Evolutionary conservation across 805 yeast genomes (phyloP).

Genomic region (Saturnispora quitensis): DNA sequence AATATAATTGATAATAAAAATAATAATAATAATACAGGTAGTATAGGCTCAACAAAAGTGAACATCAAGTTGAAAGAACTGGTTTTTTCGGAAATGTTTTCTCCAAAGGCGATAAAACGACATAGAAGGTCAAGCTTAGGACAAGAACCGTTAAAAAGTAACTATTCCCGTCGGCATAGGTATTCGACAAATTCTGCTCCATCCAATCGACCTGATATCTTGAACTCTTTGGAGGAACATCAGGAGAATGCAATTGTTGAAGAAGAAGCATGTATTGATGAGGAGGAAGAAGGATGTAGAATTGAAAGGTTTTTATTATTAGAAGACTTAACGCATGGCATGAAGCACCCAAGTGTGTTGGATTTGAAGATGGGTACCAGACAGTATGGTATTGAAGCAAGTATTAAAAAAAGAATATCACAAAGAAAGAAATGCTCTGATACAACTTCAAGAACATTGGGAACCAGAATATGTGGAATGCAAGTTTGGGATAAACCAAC

Average conservation of each 20-base stretch:
- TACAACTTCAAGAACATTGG: conserved; percentile 75
- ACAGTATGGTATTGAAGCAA: conserved; percentile 95
- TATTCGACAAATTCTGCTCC: conserved; percentile 20
- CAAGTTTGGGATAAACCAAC: conserved; percentile 59
- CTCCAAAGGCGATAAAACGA: conserved; percentile 29
- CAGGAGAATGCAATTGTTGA: conserved; percentile 12
- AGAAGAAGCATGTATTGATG: conserved; percentile 12
- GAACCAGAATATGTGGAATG: conserved; percentile 93
- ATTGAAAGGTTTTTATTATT: conserved; percentile 76
- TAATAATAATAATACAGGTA: not conserved
- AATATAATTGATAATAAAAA: not conserved
- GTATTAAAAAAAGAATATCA: conserved; percentile 56
- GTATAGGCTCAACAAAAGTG: conserved; percentile 53
- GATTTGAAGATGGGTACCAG: conserved; percentile 98
- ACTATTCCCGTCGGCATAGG: conserved; percentile 17
- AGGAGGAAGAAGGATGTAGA: conserved; percentile 16
- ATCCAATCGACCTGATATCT: conserved; percentile 16
- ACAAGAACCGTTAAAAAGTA: conserved; percentile 7
- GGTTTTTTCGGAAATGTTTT: conserved; percentile 66
- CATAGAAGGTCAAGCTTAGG: conserved; percentile 5
- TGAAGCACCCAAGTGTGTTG: conserved; percentile 79
- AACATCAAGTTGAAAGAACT: conserved; percentile 64
- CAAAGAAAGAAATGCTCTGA: conserved; percentile 72
- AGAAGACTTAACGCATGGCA: conserved; percentile 82
- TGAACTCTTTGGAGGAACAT: conserved; percentile 7